phyloP scores from a whole-genome alignment of 2,329 filamentous ascomycete species.

The Hypocreales sp. region DNA sequence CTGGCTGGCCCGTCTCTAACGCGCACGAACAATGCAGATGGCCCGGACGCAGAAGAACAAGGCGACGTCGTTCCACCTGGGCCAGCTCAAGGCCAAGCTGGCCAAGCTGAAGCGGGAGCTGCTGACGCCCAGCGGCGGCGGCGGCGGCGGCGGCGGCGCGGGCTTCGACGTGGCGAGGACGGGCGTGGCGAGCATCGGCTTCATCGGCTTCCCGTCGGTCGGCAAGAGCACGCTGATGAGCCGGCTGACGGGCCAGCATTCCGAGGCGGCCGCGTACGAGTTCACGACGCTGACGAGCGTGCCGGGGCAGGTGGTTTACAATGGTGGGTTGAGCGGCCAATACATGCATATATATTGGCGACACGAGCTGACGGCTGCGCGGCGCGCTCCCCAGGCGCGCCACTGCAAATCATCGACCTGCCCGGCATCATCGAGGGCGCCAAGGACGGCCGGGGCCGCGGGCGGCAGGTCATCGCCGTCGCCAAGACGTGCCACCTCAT shows the following conservation, averaged over 20 bases:
- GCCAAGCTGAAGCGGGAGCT: slow-evolving; percentile 96
- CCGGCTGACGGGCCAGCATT: slow-evolving; percentile 85
- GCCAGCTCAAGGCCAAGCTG: slow-evolving; percentile 94
- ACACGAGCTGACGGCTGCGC: slow-evolving; percentile 1
- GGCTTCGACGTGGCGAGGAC: slow-evolving; percentile 98
- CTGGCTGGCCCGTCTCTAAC: too few species aligned
- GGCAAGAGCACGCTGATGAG: slow-evolving; percentile 98
- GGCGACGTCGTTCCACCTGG: slow-evolving; percentile 82
- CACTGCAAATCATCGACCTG: slow-evolving; percentile 95
- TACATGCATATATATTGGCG: not conserved
- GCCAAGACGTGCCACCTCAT: slow-evolving; percentile 98
- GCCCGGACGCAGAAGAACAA: slow-evolving; percentile 96
- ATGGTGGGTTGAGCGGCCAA: slow-evolving; percentile 35
- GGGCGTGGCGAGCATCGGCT: slow-evolving; percentile 90
- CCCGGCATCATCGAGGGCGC: slow-evolving; percentile 98
- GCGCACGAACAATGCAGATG: slow-evolving; percentile 68
- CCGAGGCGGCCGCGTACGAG: slow-evolving; percentile 92
- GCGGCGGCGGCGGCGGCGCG: slow-evolving; percentile 70
- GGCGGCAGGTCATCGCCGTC: slow-evolving; percentile 95
- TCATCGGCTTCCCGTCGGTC: slow-evolving; percentile 96
- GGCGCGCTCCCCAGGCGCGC: slow-evolving; percentile 51
- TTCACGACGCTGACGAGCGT: slow-evolving; percentile 98
- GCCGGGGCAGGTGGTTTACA: slow-evolving; percentile 89
- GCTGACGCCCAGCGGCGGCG: slow-evolving; percentile 69
- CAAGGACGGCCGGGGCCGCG: slow-evolving; percentile 94